Percentiles rank a stretch among this genome's conserved stretches.
These are phyloP conservation scores for Fusarium tupiense DNA, from an alignment of 2,329 filamentous ascomycete genomes.

Conservation along the genomic window DNA sequence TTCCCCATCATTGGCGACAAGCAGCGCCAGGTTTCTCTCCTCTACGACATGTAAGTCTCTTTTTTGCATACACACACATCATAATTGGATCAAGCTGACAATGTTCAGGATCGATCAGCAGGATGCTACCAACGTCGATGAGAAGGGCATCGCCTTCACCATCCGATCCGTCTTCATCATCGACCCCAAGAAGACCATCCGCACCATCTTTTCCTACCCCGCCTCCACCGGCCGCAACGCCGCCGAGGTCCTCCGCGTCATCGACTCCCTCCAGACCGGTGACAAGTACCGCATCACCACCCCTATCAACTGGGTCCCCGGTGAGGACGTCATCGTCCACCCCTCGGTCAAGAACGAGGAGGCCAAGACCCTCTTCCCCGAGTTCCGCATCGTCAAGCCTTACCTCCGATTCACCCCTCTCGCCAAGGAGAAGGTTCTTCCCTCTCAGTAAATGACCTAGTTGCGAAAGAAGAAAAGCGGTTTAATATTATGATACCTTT, in stretches of 20 bases:
- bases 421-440: conserved; percentile 59
- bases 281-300: conserved; percentile 91
- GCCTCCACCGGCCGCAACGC: conserved; percentile 89
- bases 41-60: conserved; percentile 76
- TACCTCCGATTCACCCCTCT: conserved; percentile 79
- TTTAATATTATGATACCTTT: conserved; percentile 40
- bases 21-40: conserved; percentile 76
- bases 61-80: too few species aligned
- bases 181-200: conserved; percentile 92
- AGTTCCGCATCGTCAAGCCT: conserved; percentile 74
- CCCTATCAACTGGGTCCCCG: conserved; percentile 89
- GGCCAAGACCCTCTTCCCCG: conserved; percentile 87
- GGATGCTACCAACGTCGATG: conserved; percentile 82
- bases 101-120: conserved; percentile 75
- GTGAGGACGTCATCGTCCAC: conserved; percentile 93
- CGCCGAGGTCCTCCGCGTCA: conserved; percentile 79
- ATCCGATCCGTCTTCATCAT: conserved; percentile 96
- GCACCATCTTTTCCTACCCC: conserved; percentile 91
- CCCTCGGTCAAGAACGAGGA: conserved; percentile 84
- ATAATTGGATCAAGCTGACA: not conserved
- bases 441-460: conserved; percentile 23
- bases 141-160: conserved; percentile 88
- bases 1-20: conserved; percentile 89
- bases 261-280: conserved; percentile 82
- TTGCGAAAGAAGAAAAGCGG: not conserved